phyloP scores from a whole-genome alignment of 176 grass and related monocot species.

The Triticum monococcum region DNA sequence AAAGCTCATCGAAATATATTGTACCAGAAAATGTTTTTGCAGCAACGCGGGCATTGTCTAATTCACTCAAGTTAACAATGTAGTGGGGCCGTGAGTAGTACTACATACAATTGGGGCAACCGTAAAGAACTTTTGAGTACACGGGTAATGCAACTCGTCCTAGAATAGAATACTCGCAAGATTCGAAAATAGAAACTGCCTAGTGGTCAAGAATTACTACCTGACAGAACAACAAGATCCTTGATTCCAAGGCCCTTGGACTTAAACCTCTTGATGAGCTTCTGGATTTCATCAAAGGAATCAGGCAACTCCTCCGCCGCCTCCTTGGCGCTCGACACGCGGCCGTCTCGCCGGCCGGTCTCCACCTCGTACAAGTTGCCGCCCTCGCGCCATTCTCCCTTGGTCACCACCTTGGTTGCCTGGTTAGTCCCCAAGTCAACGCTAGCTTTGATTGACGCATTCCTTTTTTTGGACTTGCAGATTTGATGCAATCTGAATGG shows the following conservation, averaged over 20 bases:
- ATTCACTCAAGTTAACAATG: too few species aligned
- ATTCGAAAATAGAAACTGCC: neutral
- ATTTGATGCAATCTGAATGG: neutral
- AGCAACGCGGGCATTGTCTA: too few species aligned
- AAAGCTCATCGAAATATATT: too few species aligned
- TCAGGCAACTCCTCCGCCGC: slow-evolving; percentile 59
- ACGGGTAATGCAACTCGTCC: neutral
- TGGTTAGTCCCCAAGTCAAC: neutral
- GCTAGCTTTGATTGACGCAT: too few species aligned
- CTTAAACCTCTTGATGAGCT: slow-evolving; percentile 46
- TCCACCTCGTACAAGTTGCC: slow-evolving; percentile 74
- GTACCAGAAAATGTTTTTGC: too few species aligned
- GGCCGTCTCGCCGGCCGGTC: slow-evolving; percentile 62
- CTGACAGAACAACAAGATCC: slow-evolving; percentile 75
- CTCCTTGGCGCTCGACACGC: slow-evolving; percentile 31
- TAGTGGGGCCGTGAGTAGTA: too few species aligned
- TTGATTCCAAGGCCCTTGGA: slow-evolving; percentile 69
- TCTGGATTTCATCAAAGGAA: slow-evolving; percentile 51
- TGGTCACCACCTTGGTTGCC: slow-evolving; percentile 47
- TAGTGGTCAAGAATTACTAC: slow-evolving; percentile 35
- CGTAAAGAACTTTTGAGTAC: neutral
- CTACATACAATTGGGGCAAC: too few species aligned
- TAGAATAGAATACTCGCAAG: neutral
- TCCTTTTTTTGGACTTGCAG: neutral
- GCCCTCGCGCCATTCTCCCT: slow-evolving; percentile 50